Conservation (phyloP, 163 green algal genomes). For the Scenedesmus sp. region DNA sequence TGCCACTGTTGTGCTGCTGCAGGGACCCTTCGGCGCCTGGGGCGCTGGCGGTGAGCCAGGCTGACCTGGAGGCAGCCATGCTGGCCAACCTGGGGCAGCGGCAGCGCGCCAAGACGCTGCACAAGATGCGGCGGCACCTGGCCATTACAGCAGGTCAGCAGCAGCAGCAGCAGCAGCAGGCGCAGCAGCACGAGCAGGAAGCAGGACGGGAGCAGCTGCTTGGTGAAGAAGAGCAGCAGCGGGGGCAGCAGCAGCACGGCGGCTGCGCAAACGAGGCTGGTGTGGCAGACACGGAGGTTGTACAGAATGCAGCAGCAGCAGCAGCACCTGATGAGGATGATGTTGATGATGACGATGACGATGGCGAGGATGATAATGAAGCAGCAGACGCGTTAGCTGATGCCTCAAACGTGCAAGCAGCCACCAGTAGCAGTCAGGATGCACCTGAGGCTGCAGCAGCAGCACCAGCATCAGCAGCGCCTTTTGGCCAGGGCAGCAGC, state of each 20-base stretch:
- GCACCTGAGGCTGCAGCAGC: not conserved
- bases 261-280: not conserved
- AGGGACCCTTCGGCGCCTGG: conserved; percentile 34
- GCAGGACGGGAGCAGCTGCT: not conserved
- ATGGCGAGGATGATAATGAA: not conserved
- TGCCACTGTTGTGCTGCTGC: not conserved
- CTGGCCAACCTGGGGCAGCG: conserved; percentile 65
- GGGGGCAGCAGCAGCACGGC: not conserved
- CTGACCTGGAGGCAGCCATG: conserved; percentile 67
- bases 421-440: not conserved
- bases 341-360: not conserved
- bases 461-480: not conserved
- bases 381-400: not conserved
- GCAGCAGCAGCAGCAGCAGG: not conserved
- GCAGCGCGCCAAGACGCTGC: conserved; percentile 52
- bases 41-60: conserved; percentile 26
- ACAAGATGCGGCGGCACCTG: conserved; percentile 48
- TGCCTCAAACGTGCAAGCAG: not conserved
- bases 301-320: not conserved
- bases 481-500: not conserved
- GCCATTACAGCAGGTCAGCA: not conserved
- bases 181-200: not conserved
- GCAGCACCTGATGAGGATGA: not conserved
- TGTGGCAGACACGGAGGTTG: not conserved
- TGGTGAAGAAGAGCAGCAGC: not conserved